Evolutionary conservation across 2,329 filamentous ascomycete species (phyloP).

Genomic region (Pyrenochaeta sp.): DNA sequence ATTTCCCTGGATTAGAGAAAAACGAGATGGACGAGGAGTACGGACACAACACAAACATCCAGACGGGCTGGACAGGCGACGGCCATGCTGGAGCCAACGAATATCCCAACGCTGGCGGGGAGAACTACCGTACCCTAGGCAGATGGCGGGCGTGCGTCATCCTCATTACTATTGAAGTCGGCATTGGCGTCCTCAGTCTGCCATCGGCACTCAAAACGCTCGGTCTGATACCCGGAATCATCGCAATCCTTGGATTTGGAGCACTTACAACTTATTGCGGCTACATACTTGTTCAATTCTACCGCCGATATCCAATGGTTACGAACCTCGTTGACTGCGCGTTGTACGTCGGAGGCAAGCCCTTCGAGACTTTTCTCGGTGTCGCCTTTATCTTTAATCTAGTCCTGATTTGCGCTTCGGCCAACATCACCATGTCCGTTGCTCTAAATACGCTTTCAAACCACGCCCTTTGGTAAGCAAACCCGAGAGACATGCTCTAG

Average conservation of each 20-base stretch:
- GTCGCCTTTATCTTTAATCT: constrained; percentile 38
- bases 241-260: constrained; percentile 40
- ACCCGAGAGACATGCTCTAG: neutral
- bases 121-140: constrained; percentile 37
- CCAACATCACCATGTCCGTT: constrained; percentile 56
- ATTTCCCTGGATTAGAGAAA: constrained; percentile 30
- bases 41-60: constrained; percentile 35
- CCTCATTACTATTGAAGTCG: constrained; percentile 42
- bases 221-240: constrained; percentile 41
- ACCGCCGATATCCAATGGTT: constrained; percentile 36
- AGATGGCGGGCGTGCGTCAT: constrained; percentile 42
- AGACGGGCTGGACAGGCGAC: constrained; percentile 36
- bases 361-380: constrained; percentile 36
- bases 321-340: constrained; percentile 43
- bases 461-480: constrained; percentile 61
- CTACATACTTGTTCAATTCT: constrained; percentile 38
- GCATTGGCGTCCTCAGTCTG: constrained; percentile 39
- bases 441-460: constrained; percentile 71
- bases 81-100: constrained; percentile 30
- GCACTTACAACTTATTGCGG: constrained; percentile 38
- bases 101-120: constrained; percentile 26
- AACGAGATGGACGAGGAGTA: constrained; percentile 29
- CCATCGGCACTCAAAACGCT: constrained; percentile 39
- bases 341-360: constrained; percentile 35
- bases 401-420: constrained; percentile 38